Conservation (phyloP, 1,284 basidiomycete genomes). For the Flammula alnicola region DNA sequence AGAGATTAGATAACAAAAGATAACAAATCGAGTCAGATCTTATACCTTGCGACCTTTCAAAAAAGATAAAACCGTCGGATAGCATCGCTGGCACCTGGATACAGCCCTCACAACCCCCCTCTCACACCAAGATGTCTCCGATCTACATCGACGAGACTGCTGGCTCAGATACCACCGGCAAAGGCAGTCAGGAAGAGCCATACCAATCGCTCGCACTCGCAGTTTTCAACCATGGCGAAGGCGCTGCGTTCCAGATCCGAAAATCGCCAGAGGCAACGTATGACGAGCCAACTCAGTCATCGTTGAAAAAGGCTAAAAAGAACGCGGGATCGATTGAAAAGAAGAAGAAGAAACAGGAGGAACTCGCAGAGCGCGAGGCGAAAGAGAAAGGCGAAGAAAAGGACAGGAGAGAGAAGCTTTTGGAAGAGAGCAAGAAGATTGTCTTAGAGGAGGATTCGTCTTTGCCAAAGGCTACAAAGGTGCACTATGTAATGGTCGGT, state of each 20-base stretch:
- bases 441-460: constrained; percentile 76
- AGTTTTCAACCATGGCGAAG: constrained; percentile 63
- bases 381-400: constrained; percentile 72
- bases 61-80: constrained; percentile 14
- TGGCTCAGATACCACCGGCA: constrained; percentile 78
- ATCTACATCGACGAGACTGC: constrained; percentile 84
- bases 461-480: constrained; percentile 72
- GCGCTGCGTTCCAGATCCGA: constrained; percentile 66
- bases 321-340: constrained; percentile 87
- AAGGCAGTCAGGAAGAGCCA: constrained; percentile 73
- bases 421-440: constrained; percentile 92
- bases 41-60: neutral
- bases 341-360: constrained; percentile 87
- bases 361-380: constrained; percentile 73
- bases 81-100: constrained; percentile 19
- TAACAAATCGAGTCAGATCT: constrained; percentile 22
- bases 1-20: constrained; percentile 19
- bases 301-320: constrained; percentile 95
- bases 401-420: constrained; percentile 71
- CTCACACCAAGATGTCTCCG: constrained; percentile 48
- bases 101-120: too few species aligned
- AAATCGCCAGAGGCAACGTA: constrained; percentile 70
- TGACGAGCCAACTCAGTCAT: constrained; percentile 84
- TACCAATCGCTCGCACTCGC: constrained; percentile 86
- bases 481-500: constrained; percentile 33